These are phyloP conservation scores for Pestalotiopsis sp. DNA, from an alignment of 2,329 filamentous ascomycete genomes.

Conservation along the genomic window DNA sequence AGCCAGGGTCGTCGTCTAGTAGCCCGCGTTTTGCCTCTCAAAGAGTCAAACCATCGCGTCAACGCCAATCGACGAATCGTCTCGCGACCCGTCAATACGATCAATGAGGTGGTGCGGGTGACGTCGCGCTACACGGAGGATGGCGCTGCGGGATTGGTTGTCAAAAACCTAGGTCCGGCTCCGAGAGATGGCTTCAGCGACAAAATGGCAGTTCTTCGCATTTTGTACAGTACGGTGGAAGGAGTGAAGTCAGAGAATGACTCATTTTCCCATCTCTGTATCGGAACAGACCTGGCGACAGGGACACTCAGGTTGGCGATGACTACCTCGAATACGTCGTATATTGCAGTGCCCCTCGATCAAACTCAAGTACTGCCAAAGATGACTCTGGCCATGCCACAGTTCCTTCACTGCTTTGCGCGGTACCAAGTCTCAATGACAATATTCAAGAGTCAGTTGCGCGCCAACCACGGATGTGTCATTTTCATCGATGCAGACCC, in stretches of 20 bases:
- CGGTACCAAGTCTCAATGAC: slow-evolving; percentile 20
- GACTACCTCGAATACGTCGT: slow-evolving; percentile 35
- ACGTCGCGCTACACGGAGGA: slow-evolving; percentile 16
- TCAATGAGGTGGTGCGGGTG: slow-evolving; percentile 32
- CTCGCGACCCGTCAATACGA: slow-evolving; percentile 31
- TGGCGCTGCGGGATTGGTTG: slow-evolving; percentile 23
- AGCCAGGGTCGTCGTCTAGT: slow-evolving; percentile 34
- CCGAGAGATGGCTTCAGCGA: neutral
- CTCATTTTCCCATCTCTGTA: slow-evolving; percentile 28
- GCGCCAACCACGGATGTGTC: neutral
- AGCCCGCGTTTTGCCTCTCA: slow-evolving; percentile 41
- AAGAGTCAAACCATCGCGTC: slow-evolving; percentile 36
- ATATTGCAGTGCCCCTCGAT: slow-evolving; percentile 24
- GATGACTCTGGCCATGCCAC: slow-evolving; percentile 15
- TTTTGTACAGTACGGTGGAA: slow-evolving; percentile 38
- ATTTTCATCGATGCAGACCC: slow-evolving; percentile 1
- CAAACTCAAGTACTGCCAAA: slow-evolving; percentile 18
- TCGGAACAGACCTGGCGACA: slow-evolving; percentile 30
- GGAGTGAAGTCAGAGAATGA: slow-evolving; percentile 24
- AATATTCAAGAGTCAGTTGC: neutral
- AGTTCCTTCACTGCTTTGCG: slow-evolving; percentile 24
- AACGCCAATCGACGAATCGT: slow-evolving; percentile 40
- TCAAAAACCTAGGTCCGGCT: slow-evolving; percentile 3
- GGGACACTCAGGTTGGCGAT: slow-evolving; percentile 29
- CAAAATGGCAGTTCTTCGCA: slow-evolving; percentile 24